Conservation (phyloP, 129 eudicot species). For the Arctium minus region DNA sequence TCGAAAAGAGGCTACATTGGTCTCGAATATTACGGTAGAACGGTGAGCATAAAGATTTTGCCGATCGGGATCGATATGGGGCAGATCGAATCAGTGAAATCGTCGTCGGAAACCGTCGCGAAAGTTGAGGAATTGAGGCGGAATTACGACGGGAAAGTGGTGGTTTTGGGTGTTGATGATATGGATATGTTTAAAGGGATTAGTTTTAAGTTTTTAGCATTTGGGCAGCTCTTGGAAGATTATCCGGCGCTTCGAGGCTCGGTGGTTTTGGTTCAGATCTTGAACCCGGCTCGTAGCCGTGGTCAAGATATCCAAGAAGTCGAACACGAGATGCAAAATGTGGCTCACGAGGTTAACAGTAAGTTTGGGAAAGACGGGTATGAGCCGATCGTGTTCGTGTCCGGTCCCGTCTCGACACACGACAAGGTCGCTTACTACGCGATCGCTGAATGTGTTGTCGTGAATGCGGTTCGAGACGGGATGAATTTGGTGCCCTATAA, state of each 20-base stretch:
- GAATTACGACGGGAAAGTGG: slow-evolving; percentile 44
- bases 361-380: slow-evolving; percentile 48
- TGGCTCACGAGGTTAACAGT: slow-evolving; percentile 55
- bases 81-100: slow-evolving; percentile 53
- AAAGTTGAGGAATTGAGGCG: slow-evolving; percentile 45
- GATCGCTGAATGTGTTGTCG: slow-evolving; percentile 72
- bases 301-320: slow-evolving; percentile 74
- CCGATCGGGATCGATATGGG: slow-evolving; percentile 87
- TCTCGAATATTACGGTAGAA: slow-evolving; percentile 80
- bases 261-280: slow-evolving; percentile 69
- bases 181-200: slow-evolving; percentile 91
- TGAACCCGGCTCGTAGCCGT: slow-evolving; percentile 74
- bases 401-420: slow-evolving; percentile 57
- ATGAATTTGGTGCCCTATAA: slow-evolving; percentile 93
- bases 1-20: slow-evolving; percentile 90
- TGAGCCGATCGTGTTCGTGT: slow-evolving; percentile 68
- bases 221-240: slow-evolving; percentile 60
- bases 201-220: slow-evolving; percentile 70
- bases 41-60: slow-evolving; percentile 67
- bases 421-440: slow-evolving; percentile 75
- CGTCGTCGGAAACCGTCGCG: slow-evolving; percentile 33
- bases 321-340: slow-evolving; percentile 45
- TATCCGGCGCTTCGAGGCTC: slow-evolving; percentile 40
- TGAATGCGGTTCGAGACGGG: slow-evolving; percentile 90
- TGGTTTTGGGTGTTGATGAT: slow-evolving; percentile 90